Percentiles rank a stretch among this genome's conserved stretches.
phyloP scores from a whole-genome alignment of 2,329 filamentous ascomycete species.

The Nemania sp. region DNA sequence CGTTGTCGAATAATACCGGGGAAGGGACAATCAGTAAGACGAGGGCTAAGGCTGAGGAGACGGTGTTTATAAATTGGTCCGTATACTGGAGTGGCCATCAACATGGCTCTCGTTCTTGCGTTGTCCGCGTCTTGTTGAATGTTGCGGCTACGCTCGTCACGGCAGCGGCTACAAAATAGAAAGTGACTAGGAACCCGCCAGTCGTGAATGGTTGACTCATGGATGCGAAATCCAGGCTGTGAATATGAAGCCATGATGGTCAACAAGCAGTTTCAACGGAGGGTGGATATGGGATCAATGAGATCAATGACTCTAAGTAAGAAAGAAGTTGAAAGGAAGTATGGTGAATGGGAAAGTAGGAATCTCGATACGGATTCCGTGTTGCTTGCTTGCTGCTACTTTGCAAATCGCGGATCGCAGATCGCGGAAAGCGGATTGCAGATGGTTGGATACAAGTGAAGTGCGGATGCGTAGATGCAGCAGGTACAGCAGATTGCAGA shows the following conservation, averaged over 20 bases:
- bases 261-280: constrained; percentile 21
- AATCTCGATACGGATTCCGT: constrained; percentile 6
- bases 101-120: not conserved
- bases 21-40: not conserved
- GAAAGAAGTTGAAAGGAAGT: not conserved
- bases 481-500: not conserved
- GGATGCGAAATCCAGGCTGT: not conserved
- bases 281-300: not conserved
- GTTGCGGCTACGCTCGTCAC: not conserved
- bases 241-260: constrained; percentile 26
- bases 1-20: not conserved
- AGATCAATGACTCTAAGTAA: not conserved
- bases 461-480: constrained; percentile 2
- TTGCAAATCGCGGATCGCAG: not conserved
- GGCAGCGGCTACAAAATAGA: constrained; percentile 12
- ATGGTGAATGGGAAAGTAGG: not conserved
- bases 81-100: not conserved
- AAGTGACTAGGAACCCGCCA: constrained; percentile 32
- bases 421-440: not conserved
- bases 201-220: constrained; percentile 2
- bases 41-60: constrained; percentile 7
- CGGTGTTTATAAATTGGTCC: not conserved
- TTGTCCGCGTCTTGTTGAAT: not conserved
- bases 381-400: not conserved
- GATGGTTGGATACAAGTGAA: not conserved